phyloP scores from a whole-genome alignment of 768 basidiomycete species.

The Rhodosporidiobolus sp. region DNA sequence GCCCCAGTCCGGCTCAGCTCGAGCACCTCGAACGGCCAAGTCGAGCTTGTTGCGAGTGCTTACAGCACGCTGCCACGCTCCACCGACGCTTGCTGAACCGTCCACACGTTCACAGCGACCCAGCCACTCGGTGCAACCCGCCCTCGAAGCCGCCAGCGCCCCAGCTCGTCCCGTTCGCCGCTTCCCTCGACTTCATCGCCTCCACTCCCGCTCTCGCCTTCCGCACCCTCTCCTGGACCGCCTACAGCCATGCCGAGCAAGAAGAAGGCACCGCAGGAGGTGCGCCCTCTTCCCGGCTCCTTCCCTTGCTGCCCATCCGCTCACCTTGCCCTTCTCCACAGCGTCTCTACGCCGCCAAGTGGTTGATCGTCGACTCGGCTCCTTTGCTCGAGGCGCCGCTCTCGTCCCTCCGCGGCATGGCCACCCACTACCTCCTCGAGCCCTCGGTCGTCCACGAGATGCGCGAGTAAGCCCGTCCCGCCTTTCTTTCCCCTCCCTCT shows the following conservation, averaged over 20 bases:
- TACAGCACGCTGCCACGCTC: too few relatives aligned
- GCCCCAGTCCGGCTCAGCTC: too few relatives aligned
- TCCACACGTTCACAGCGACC: too few relatives aligned
- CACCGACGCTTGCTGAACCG: too few relatives aligned
- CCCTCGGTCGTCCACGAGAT: constrained; percentile 87
- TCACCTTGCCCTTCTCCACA: not conserved
- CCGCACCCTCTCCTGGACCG: too few relatives aligned
- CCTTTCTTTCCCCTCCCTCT: too few relatives aligned
- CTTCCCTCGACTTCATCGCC: not conserved
- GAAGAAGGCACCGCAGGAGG: not conserved
- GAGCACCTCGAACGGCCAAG: too few relatives aligned
- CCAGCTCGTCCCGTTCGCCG: not conserved
- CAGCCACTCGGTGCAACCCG: too few relatives aligned
- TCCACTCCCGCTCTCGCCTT: not conserved
- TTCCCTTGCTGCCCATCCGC: too few relatives aligned
- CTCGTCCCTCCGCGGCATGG: constrained; percentile 76
- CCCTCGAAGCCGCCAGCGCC: too few relatives aligned
- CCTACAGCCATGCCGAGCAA: not conserved
- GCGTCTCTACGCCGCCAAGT: constrained; percentile 18
- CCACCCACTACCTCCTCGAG: constrained; percentile 77
- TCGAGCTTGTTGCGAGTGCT: too few relatives aligned
- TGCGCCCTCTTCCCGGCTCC: too few relatives aligned
- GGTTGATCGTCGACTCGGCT: constrained; percentile 46
- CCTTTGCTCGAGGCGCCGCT: constrained; percentile 34
- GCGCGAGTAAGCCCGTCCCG: constrained; percentile 58